These are phyloP conservation scores for Lactarius hatsudake DNA, from an alignment of 768 basidiomycete species.

Conservation along the genomic window DNA sequence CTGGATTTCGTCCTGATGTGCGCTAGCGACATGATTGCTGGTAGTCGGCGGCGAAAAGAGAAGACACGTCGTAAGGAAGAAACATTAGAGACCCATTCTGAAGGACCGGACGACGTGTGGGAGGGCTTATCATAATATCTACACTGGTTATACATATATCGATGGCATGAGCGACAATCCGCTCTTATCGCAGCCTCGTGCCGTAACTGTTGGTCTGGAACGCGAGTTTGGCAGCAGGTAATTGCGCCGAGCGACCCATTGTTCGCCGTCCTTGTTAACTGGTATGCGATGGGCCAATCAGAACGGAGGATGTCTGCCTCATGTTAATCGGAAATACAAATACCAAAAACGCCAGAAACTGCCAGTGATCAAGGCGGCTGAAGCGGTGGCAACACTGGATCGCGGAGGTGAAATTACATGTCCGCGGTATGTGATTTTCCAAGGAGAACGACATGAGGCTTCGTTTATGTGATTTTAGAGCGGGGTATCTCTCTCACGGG, in stretches of 20 bases:
- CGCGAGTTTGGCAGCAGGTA: background rate
- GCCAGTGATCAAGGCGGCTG: background rate
- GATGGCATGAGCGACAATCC: background rate
- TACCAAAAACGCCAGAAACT: background rate
- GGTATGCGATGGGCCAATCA: constrained; percentile 13
- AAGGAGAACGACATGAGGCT: constrained; percentile 1
- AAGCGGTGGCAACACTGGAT: background rate
- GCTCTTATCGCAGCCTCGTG: constrained; percentile 5
- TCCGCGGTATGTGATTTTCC: constrained; percentile 9
- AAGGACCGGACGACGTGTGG: constrained; percentile 1
- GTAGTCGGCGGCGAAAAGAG: constrained; percentile 59
- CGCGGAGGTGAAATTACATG: constrained; percentile 6
- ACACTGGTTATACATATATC: background rate
- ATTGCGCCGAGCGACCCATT: constrained; percentile 9
- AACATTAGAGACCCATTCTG: background rate
- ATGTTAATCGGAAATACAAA: background rate
- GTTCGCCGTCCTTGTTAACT: constrained; percentile 13
- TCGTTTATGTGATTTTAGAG: constrained; percentile 2
- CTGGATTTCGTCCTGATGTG: constrained; percentile 15
- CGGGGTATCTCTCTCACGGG: constrained; percentile 1
- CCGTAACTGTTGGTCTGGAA: background rate
- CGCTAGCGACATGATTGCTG: constrained; percentile 29
- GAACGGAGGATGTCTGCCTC: background rate
- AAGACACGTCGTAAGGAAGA: constrained; percentile 43
- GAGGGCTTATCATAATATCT: background rate